phyloP scores from a whole-genome alignment of 1,139 yeast genomes.

The Lodderomyces elongisporus region DNA sequence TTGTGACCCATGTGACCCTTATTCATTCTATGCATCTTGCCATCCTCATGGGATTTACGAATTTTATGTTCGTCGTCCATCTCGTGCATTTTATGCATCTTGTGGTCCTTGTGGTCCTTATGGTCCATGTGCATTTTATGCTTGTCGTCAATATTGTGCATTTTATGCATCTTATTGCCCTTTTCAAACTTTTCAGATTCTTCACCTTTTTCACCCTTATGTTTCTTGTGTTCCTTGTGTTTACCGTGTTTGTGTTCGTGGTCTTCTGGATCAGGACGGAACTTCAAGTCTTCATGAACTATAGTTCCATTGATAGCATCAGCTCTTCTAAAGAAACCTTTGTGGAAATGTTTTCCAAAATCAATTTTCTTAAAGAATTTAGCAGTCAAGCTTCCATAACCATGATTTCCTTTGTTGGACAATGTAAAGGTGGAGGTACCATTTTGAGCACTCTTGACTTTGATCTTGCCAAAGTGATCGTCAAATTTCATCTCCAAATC shows the following conservation, averaged over 20 bases:
- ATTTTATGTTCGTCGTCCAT: background rate
- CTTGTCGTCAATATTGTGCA: background rate
- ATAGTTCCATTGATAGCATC: slow-evolving; percentile 36
- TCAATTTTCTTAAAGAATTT: slow-evolving; percentile 30
- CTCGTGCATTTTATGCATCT: background rate
- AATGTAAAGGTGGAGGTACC: slow-evolving; percentile 47
- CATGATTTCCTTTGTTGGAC: slow-evolving; percentile 48
- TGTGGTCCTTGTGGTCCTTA: too few species aligned
- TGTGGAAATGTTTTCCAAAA: slow-evolving; percentile 15
- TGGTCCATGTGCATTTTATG: background rate
- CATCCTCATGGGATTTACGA: too few species aligned
- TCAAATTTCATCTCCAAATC: slow-evolving; percentile 15
- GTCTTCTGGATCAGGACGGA: slow-evolving; percentile 1
- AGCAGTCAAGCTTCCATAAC: slow-evolving; percentile 39
- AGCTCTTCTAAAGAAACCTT: slow-evolving; percentile 36
- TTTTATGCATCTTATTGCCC: background rate
- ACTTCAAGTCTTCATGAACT: slow-evolving; percentile 7
- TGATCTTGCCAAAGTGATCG: slow-evolving; percentile 17
- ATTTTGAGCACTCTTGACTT: slow-evolving; percentile 22
- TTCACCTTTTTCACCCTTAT: background rate
- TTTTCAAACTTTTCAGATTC: too few species aligned
- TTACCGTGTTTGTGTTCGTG: background rate
- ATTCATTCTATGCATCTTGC: too few species aligned
- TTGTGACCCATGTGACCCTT: too few species aligned
- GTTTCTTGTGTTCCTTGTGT: background rate